Conservation (phyloP, 1,284 basidiomycete species). For the Boletus smithii region DNA sequence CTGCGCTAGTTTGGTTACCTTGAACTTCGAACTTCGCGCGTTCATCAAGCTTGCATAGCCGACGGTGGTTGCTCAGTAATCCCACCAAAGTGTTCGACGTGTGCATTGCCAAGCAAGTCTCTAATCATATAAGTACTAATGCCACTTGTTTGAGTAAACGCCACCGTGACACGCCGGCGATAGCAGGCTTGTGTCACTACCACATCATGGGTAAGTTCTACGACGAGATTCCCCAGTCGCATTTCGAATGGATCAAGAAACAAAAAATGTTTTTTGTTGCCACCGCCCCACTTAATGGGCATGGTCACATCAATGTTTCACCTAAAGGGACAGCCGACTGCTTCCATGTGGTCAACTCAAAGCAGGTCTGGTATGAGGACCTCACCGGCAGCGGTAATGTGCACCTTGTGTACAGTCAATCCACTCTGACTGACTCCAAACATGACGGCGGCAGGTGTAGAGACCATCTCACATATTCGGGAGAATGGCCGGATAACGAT, state of each 20-base stretch:
- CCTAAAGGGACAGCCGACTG: constrained; percentile 50
- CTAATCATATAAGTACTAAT: too few species aligned
- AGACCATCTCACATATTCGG: constrained; percentile 56
- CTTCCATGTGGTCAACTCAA: constrained; percentile 46
- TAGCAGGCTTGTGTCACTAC: neutral
- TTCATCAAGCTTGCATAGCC: too few species aligned
- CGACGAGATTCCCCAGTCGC: constrained; percentile 44
- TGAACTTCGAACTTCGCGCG: too few species aligned
- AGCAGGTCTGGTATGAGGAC: constrained; percentile 56
- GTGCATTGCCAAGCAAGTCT: too few species aligned
- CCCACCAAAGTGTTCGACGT: too few species aligned
- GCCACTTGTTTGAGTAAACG: too few species aligned
- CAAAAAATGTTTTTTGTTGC: constrained; percentile 59
- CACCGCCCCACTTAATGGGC: constrained; percentile 47
- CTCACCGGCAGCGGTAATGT: constrained; percentile 49
- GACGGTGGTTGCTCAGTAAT: neutral
- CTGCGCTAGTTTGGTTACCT: too few species aligned
- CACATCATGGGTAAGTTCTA: constrained; percentile 46
- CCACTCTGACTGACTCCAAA: neutral
- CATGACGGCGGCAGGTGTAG: constrained; percentile 37
- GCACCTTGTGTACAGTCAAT: too few species aligned
- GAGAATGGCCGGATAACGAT: constrained; percentile 58
- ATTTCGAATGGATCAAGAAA: constrained; percentile 47
- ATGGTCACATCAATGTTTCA: constrained; percentile 55
- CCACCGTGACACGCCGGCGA: too few species aligned